Evolutionary conservation across 441 rosid genomes (phyloP), one percentile per base, ranked within the genome.

Genomic region (Pelargonium fulgidum): DNA sequence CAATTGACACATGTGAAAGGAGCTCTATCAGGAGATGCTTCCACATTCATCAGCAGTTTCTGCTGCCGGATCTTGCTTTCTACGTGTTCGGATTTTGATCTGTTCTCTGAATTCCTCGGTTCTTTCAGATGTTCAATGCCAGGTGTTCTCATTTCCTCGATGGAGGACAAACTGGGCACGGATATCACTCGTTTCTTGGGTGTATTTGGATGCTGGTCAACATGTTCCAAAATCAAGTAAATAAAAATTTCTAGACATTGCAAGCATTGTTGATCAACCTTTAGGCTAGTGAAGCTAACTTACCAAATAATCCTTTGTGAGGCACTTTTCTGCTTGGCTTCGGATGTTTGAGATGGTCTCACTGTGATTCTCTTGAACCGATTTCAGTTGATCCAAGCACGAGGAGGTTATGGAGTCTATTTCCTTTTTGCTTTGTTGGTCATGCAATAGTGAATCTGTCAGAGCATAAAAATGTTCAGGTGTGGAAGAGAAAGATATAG

Each of bases 251-350:
- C 48, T 9, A 16, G 14, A 10, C 9, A 10, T 7, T 3, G 22
- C 52, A 50, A 11, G 29, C 20, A n/a, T 17, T 47, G 24, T 36
- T 59, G 41, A 33, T 2, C 52, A 65, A 9, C 50, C 50, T 12
- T 12, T 45, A 33, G 39, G 7, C 39, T 33, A 4, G 39, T 4
- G 39, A 14, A 54, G 69, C 3, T 24, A 54, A 22, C 80, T 24
- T 83, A 93, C 98, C 92, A 82, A 70, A 78, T 86, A 93, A 75
- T 88, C 89, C 76, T 83, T 79, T 33, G 87, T 78, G 66, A 91
- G 85, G 75, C 84, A 84, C 74, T 87, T 87, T 66, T 91, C 89
- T 62, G 97, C 86, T 73, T 76, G 81, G 78, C 59, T 83, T 81
- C 90, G 84, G 71, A 91, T 82, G 62, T 33, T 78, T 61, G 86